Evolutionary conservation across 306 rosid genomes (phyloP), one percentile per base, ranked within the genome.

Genomic region (Fragaria ananassa): DNA sequence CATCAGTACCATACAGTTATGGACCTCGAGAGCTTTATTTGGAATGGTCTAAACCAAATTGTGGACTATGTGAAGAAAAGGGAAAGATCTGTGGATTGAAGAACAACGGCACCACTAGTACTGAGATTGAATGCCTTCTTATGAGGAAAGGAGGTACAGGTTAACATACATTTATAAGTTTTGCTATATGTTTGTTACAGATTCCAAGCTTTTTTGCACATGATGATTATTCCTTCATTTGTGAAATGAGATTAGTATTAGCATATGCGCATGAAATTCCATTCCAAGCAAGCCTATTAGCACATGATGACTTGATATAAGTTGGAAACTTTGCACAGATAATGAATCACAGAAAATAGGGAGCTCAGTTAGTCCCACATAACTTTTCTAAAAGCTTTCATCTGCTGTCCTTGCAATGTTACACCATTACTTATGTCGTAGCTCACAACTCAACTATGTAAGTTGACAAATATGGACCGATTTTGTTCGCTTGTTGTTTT

Each of bases 31-130:
- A 7, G 15, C 49, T 86, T 51, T 21, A 8, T 51, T 74, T 87
- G 75, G 64, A 0, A 13, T 82, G 88, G 88, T 66, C 46, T 3
- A 5, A 23, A 18, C 86, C 90, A 23, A 17, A 17, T 11, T 84
- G 88, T 45, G 39, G 17, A 71, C 34, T 10, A 1, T 84, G 90
- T 37, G 78, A 80, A 68, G 70, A 60, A 62, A 19, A 68, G 10
- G 77, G 83, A 27, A 75, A 12, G 5, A 53, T 0, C 8, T 84
- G 90, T 72, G 23, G 79, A 4, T 77, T 75, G 76, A 84, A 84
- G 70, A 83, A 74, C 5, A 51, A 19, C 45, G 21, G 50, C 66
- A 14, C 58, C 61, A 34, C 1, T 8, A n/a, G 19, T 6, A 58
- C 35, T 8, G 68, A 82, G 53, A 39, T 19, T 4, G 13, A 44